Evolutionary conservation across 306 rosid species (phyloP), one percentile per base, ranked within the genome.

Genomic region (Cicer chorassanicum): DNA sequence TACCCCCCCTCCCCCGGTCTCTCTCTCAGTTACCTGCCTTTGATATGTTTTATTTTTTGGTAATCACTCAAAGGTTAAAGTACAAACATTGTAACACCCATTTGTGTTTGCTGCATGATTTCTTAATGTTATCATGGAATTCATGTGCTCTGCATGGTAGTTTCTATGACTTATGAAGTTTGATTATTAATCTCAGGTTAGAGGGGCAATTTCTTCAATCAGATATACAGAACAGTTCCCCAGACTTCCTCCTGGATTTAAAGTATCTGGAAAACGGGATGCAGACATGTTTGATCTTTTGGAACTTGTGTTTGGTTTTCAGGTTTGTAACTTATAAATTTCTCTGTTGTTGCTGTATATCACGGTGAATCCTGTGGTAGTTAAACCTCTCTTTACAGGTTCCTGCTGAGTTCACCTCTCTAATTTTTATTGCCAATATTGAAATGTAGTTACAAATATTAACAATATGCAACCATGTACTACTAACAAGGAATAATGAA

Each of bases 201-300:
- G 82, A 83, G 98, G 90, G 72, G 93, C 96, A 51, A 80, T 85
- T 79, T 89, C 90, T 68, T 90, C 98, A 64, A 85, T 94, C 75
- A 85, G 89, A 85, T 94, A 84, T 78, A 73, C 86, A 7, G 97
- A 89, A 72, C 94, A 87, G 74, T 89, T 88, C 65, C 97, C 96
- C 18, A 84, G 88, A 84, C 90, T 91, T 83, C 96, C 98, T 76
- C 50, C 86, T 81, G 88, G 84, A 61, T 88, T 82, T 81, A 84
- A 82, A 73, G 84, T 88, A 65, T 84, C 87, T 72, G 91, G 93
- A 82, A 87, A 79, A 49, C 86, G 97, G 80, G 92, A 83, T 84
- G 87, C 89, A 24, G 98, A 94, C 84, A 86, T 91, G 93, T 94
- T 94, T 72, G 97, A 94, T 80, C 96, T 91, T 77, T 80, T 94